Base-by-base conservation (phyloP, 768 basidiomycete species). In the Leccinellum rugosiceps region DNA sequence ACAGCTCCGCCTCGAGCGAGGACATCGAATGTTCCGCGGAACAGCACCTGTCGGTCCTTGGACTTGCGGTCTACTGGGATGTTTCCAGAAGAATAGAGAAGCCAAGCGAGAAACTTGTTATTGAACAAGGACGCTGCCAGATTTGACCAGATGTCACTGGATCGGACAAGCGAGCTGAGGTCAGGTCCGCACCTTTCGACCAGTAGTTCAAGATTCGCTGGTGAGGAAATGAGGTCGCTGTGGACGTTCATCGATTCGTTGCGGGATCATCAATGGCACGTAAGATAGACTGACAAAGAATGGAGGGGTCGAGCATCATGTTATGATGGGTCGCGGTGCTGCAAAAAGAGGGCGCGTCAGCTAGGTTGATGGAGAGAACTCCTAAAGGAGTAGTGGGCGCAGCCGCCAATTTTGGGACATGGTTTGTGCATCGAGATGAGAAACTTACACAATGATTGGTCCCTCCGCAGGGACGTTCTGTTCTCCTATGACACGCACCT, bases 21-120 rank as follows among this genome's bases (percentile, higher is more conserved):
- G 1, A 88, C 87, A 52, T 96, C 89, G 64, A 98, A 88, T 0
- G 95, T 97, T 44, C 92, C 90, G 60, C 84, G 83, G 76, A 97
- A 95, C 17, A 98, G 78, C 19, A 83, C 81, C 66, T 90, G 89
- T 55, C 93, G 87, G 75, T 99, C 94, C 76, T 92, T 93, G 59
- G 83, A 91, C 76, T 92, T 94, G 58, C 97, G 84, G 72, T 97
- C 95, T 34, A 98, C 96, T 23, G 96, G 94, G 62, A 99, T 95
- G 72, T 97, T 97, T n/a, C 97, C 95, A 2, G 96, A 90, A 59
- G 90, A 89, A 53, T 83, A 82, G 9, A 98, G 79, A 57, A 98
- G 81, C 61, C 84, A 86, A 26, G 81, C 80, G 56, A 88, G 76
- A 10, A 84, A 71, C 3, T 92, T 92, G 69, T 97, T 88, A 17